Evolutionary conservation across 176 grass and related monocot genomes (phyloP), one percentile per base, ranked within the genome.

Genomic region (Tillandsia fasciculata): DNA sequence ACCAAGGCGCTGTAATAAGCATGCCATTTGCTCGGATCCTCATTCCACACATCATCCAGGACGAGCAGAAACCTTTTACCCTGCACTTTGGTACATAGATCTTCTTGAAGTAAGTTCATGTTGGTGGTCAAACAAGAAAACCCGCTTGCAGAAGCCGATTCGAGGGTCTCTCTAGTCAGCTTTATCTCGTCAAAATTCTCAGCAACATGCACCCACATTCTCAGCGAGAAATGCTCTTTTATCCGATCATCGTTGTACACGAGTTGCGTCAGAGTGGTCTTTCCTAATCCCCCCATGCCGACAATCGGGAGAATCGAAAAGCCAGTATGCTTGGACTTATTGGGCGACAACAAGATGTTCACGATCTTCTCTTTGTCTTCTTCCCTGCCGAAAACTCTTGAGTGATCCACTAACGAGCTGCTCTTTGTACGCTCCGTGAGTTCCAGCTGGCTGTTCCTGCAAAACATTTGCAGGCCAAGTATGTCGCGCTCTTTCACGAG

Each of bases 31-130:
- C 67, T 67, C 11, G 70, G 64, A 12, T 95, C 76, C 75, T 95
- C 86, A 50, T 90, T 95, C 91, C 91, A 95, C 24, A 95, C 83
- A 61, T 90, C 91, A 82, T 95, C 91, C 42, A 95, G 81, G 17
- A 95, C 83, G 52, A 95, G 87, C 68, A 95, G 81, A 79, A 87
- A 95, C 26, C 72, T 74, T 73, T 90, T 87, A 61, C 72, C 86
- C 68, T 78, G 9, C 18, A 96, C 48, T 74, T 80, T 82, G 51
- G 66, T 71, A 49, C 76, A 87, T 18, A 96, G 81, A 53, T 87
- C 78, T 78, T 90, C 73, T 78, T 96, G 87, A 70, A 96, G 80
- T 65, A 82, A 71, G 63, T 83, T 82, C 63, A 90, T 85, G 82
- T 90, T 87, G 15, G 82, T 83, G 3, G 82, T 85, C 6, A 54